phyloP scores from a whole-genome alignment of 2,329 filamentous ascomycete genomes.

The Chrysoporthe puriensis region DNA sequence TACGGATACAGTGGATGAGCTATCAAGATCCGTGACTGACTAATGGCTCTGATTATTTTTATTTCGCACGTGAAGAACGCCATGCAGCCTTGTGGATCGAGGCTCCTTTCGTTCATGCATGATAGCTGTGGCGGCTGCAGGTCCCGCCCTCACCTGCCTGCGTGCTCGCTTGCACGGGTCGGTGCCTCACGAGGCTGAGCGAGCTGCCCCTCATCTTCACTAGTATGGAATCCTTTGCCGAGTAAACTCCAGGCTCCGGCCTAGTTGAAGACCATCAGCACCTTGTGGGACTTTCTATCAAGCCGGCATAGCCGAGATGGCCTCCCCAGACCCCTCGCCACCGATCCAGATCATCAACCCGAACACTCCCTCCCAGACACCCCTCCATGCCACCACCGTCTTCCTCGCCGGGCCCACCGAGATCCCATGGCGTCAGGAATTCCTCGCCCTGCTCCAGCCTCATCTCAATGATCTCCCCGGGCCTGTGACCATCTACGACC shows the following conservation, averaged over 20 bases:
- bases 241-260: not conserved
- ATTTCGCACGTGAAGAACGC: too few relatives aligned
- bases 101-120: not conserved
- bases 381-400: conserved; percentile 37
- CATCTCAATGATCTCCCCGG: conserved; percentile 35
- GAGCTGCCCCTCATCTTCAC: not conserved
- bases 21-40: not conserved
- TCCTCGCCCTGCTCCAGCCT: conserved; percentile 46
- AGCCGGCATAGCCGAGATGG: not conserved
- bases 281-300: not conserved
- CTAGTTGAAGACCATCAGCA: not conserved
- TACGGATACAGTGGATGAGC: not conserved
- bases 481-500: conserved; percentile 59
- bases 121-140: too few relatives aligned
- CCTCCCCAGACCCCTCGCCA: not conserved
- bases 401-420: conserved; percentile 64
- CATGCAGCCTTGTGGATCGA: too few relatives aligned
- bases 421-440: conserved; percentile 52
- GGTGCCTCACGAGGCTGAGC: conserved; percentile 15
- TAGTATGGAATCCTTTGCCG: not conserved
- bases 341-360: conserved; percentile 25
- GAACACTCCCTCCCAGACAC: conserved; percentile 15
- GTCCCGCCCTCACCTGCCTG: too few relatives aligned
- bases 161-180: not conserved
- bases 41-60: not conserved